These are phyloP conservation scores for Choiromyces venosus DNA, from an alignment of 495 filamentous ascomycete species.

Conservation along the genomic window DNA sequence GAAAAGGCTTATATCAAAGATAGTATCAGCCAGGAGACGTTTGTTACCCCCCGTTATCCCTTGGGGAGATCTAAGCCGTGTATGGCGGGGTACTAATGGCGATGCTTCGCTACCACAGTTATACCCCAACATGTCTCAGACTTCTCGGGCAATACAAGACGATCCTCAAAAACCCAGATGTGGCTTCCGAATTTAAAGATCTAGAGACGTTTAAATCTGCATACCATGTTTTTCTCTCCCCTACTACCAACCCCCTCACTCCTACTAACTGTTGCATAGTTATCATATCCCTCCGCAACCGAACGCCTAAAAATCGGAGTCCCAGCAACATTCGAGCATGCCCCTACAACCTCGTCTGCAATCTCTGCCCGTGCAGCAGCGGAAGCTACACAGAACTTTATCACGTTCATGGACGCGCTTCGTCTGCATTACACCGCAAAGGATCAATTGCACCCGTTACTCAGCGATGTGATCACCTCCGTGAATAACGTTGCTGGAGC, in stretches of 20 bases:
- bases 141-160: constrained; percentile 96
- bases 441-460: constrained; percentile 86
- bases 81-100: neutral
- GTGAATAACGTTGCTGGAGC: constrained; percentile 81
- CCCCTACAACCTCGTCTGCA: constrained; percentile 43
- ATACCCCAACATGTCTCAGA: constrained; percentile 89
- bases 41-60: constrained; percentile 15
- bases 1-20: constrained; percentile 97
- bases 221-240: constrained; percentile 9
- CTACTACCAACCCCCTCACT: neutral
- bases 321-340: constrained; percentile 51
- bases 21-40: constrained; percentile 76
- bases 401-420: constrained; percentile 93
- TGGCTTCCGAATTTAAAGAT: constrained; percentile 73
- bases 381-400: constrained; percentile 92
- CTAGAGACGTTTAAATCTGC: constrained; percentile 79
- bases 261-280: constrained; percentile 49
- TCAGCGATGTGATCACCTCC: constrained; percentile 89
- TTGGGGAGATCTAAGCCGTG: no score
- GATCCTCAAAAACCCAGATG: constrained; percentile 78
- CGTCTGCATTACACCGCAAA: constrained; percentile 84
- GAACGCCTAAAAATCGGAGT: constrained; percentile 87
- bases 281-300: constrained; percentile 91
- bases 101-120: constrained; percentile 42
- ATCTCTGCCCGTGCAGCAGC: constrained; percentile 47